Evolutionary conservation across 163 green algal genomes (phyloP).

Genomic region (Scenedesmus sp.): DNA sequence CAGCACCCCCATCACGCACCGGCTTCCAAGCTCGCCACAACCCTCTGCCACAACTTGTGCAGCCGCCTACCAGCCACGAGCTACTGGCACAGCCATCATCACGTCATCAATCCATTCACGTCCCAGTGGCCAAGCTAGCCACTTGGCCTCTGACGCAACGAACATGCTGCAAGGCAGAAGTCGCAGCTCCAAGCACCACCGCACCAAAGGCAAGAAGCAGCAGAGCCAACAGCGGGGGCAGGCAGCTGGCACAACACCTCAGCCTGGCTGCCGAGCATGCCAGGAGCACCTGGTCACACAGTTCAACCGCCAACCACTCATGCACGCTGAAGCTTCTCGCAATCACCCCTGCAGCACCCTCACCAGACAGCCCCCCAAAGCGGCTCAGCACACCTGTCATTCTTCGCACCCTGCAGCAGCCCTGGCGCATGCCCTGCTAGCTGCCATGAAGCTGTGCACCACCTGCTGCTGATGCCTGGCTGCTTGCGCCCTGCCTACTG

Average conservation of each 20-base stretch:
- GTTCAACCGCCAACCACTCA: neutral
- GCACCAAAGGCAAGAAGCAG: too few relatives aligned
- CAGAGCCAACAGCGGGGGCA: too few relatives aligned
- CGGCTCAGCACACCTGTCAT: neutral
- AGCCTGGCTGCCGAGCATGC: neutral
- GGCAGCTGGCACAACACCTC: neutral
- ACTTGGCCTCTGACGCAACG: neutral
- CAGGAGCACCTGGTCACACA: neutral
- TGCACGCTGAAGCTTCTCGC: neutral
- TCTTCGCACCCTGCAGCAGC: neutral
- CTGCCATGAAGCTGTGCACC: neutral
- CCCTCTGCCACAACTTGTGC: neutral
- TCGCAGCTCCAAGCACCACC: neutral
- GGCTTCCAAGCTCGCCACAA: neutral
- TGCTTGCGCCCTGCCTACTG: neutral
- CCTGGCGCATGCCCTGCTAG: neutral
- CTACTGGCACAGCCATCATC: neutral
- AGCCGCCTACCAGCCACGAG: neutral
- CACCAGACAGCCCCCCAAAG: neutral
- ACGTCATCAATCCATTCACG: neutral
- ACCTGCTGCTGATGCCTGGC: neutral
- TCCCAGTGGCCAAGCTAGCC: neutral
- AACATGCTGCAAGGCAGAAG: neutral
- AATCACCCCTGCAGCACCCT: neutral
- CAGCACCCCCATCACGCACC: neutral